phyloP scores from a whole-genome alignment of 768 basidiomycete genomes.

The Thelephora ganbajun region DNA sequence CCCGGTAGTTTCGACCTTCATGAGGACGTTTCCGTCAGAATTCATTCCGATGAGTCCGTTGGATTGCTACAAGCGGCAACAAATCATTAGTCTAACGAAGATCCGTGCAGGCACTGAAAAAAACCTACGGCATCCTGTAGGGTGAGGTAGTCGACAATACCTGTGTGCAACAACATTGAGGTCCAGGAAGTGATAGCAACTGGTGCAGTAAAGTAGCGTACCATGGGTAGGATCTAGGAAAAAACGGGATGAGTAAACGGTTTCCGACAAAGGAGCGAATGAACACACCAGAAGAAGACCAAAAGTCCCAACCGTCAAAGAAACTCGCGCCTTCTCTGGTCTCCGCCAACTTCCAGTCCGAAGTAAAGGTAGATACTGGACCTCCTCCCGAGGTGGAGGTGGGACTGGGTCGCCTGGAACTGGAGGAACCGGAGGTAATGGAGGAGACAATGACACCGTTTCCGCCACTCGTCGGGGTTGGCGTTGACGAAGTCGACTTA shows the following conservation, averaged over 20 bases:
- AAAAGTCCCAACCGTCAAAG: too few relatives aligned
- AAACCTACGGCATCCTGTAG: neutral
- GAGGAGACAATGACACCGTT: slow-evolving; percentile 1
- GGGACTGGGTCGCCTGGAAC: slow-evolving; percentile 10
- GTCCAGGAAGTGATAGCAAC: too few relatives aligned
- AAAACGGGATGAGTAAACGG: too few relatives aligned
- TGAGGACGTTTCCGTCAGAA: slow-evolving; percentile 59
- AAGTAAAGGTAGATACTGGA: neutral
- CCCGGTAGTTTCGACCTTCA: slow-evolving; percentile 80
- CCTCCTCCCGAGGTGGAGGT: slow-evolving; percentile 1
- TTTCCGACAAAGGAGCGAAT: too few relatives aligned
- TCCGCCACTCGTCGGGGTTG: neutral
- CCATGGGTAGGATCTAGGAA: too few relatives aligned
- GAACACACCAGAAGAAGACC: too few relatives aligned
- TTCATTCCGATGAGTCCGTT: slow-evolving; percentile 58
- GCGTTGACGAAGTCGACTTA: slow-evolving; percentile 5
- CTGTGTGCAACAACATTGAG: neutral
- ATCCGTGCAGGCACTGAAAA: too few relatives aligned
- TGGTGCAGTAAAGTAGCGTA: too few relatives aligned
- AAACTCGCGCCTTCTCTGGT: too few relatives aligned
- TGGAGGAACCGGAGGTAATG: neutral
- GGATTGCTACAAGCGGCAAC: slow-evolving; percentile 23
- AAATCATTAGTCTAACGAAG: too few relatives aligned
- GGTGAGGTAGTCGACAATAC: slow-evolving; percentile 2
- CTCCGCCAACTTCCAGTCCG: too few relatives aligned